These are phyloP conservation scores for Stereum hirsutum DNA, from an alignment of 1,284 basidiomycete species.

Conservation along the genomic window DNA sequence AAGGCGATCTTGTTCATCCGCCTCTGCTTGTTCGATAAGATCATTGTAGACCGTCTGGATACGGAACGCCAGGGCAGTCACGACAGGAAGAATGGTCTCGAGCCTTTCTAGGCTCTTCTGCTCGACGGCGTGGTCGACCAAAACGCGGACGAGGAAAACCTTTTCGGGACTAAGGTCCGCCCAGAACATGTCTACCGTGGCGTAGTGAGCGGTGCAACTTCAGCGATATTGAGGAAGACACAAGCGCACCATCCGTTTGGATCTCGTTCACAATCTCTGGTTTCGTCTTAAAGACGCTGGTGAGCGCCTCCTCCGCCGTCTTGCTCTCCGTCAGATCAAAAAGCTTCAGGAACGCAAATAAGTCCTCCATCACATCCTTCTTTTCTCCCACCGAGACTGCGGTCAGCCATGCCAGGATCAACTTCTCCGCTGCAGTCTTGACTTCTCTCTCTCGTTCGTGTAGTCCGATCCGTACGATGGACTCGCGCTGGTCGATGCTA, in stretches of 20 bases:
- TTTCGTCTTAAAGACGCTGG: conserved; percentile 54
- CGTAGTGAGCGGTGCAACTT: not conserved
- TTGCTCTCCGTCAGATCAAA: conserved; percentile 57
- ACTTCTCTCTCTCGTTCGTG: conserved; percentile 86
- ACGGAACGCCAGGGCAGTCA: conserved; percentile 83
- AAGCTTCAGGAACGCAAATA: conserved; percentile 47
- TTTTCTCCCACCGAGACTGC: conserved; percentile 10
- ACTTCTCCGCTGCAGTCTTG: conserved; percentile 67
- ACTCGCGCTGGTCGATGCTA: conserved; percentile 70
- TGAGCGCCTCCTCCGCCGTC: conserved; percentile 59
- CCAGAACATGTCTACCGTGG: conserved; percentile 66
- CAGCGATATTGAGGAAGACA: not conserved
- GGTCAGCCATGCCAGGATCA: conserved; percentile 61
- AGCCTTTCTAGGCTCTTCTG: conserved; percentile 60
- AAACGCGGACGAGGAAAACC: conserved; percentile 79
- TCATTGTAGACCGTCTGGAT: conserved; percentile 78
- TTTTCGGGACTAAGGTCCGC: conserved; percentile 69
- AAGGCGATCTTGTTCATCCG: conserved; percentile 30
- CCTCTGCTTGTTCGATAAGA: conserved; percentile 37
- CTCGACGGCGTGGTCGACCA: conserved; percentile 71
- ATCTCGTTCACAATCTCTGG: conserved; percentile 56
- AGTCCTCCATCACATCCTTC: conserved; percentile 17
- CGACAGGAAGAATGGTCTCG: conserved; percentile 77
- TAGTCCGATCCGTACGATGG: conserved; percentile 74
- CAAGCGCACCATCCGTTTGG: conserved; percentile 54